These are phyloP conservation scores for Ajuga chamaepitys DNA, from an alignment of 257 asterid genomes.

Conservation along the genomic window DNA sequence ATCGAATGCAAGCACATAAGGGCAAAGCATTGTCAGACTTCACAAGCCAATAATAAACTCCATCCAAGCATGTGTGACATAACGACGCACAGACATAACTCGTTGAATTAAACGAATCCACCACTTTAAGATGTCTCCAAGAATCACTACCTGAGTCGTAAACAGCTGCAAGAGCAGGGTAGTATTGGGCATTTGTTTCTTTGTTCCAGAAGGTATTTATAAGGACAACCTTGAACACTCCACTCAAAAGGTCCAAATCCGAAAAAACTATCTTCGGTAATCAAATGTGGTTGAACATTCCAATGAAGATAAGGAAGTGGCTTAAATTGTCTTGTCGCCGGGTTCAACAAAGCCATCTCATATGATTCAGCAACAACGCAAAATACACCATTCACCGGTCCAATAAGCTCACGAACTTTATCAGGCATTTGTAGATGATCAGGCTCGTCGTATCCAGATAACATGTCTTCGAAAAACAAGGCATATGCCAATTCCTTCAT, in stretches of 20 bases:
- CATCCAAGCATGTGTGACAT: conserved; percentile 35
- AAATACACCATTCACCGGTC: conserved; percentile 41
- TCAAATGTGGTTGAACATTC: conserved; percentile 7
- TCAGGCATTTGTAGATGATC: conserved; percentile 23
- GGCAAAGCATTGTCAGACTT: conserved; percentile 12
- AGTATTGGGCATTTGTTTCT: conserved; percentile 9
- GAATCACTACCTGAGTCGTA: conserved; percentile 32
- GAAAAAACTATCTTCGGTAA: conserved; percentile 15
- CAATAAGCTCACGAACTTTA: conserved; percentile 19
- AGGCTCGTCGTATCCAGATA: conserved; percentile 18
- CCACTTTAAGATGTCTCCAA: conserved; percentile 34
- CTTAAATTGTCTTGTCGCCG: conserved; percentile 37
- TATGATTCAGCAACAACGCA: conserved; percentile 12
- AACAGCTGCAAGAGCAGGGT: conserved; percentile 22
- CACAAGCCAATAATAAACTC: conserved; percentile 39
- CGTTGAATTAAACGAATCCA: conserved; percentile 17
- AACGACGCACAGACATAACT: conserved; percentile 13
- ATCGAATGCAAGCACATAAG: conserved; percentile 32
- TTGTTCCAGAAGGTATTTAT: conserved; percentile 26
- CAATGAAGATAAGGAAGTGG: conserved; percentile 25
- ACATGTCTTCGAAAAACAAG: conserved; percentile 16
- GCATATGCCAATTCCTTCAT: conserved; percentile 13
- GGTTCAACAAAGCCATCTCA: conserved; percentile 33
- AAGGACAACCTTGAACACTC: conserved; percentile 31
- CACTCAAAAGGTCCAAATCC: conserved; percentile 35